phyloP scores from a whole-genome alignment of 768 basidiomycete species.

The Boletus reticuloceps region DNA sequence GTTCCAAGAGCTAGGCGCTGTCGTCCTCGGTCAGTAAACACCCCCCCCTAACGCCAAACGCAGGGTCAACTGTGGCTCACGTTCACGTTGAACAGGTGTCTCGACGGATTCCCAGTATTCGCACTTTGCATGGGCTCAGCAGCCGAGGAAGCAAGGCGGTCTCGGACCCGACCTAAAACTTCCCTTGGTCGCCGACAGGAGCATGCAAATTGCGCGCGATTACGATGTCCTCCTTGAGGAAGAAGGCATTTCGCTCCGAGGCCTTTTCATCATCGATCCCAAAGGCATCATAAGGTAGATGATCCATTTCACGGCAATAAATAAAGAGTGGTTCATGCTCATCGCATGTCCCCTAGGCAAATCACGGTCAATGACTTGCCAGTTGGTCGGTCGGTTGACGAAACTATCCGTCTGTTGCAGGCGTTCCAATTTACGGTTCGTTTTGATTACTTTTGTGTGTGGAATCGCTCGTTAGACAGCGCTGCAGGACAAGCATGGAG shows the following conservation, averaged over 20 bases:
- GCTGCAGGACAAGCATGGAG: conserved; percentile 73
- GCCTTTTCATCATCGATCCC: conserved; percentile 84
- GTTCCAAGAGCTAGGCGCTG: conserved; percentile 72
- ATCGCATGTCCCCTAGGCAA: conserved; percentile 45
- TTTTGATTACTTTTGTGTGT: conserved; percentile 3
- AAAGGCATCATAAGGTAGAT: conserved; percentile 66
- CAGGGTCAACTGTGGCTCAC: background rate
- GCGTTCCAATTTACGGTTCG: conserved; percentile 89
- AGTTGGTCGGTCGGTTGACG: conserved; percentile 93
- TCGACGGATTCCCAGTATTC: conserved; percentile 91
- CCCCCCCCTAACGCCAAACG: no score
- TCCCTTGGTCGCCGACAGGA: conserved; percentile 78
- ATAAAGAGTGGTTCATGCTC: background rate
- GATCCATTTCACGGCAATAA: no score
- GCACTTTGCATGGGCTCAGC: conserved; percentile 84
- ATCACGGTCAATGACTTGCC: conserved; percentile 91
- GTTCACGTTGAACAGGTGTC: conserved; percentile 42
- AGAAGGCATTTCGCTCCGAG: conserved; percentile 84
- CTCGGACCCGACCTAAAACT: conserved; percentile 87
- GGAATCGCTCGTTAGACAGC: background rate
- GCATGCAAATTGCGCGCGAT: conserved; percentile 75
- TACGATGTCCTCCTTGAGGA: conserved; percentile 91
- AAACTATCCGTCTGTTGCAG: conserved; percentile 86
- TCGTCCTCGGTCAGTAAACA: conserved; percentile 62
- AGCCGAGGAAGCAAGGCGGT: conserved; percentile 81